phyloP scores from a whole-genome alignment of 768 basidiomycete genomes.

The Amanita muscaria region DNA sequence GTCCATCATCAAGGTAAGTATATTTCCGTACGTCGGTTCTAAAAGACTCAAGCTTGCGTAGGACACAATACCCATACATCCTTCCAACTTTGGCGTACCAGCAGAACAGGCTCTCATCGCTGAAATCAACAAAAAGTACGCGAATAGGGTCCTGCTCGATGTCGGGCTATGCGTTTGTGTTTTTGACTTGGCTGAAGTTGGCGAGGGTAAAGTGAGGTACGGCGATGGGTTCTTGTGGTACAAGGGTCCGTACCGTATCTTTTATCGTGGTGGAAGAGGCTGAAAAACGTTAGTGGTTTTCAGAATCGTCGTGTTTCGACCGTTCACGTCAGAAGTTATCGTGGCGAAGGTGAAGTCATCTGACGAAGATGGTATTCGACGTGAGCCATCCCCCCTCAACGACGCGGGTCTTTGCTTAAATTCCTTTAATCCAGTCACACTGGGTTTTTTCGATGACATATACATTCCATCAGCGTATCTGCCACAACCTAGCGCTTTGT shows the following conservation, averaged over 20 bases:
- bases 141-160: slow-evolving; percentile 84
- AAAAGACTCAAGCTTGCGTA: slow-evolving; percentile 26
- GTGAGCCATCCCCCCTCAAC: too few species aligned
- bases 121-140: slow-evolving; percentile 92
- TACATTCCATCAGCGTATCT: slow-evolving; percentile 75
- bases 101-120: slow-evolving; percentile 72
- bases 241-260: slow-evolving; percentile 49
- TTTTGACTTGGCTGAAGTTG: slow-evolving; percentile 78
- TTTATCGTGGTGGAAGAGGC: not conserved
- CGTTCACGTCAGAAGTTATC: slow-evolving; percentile 85
- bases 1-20: slow-evolving; percentile 33
- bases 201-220: slow-evolving; percentile 89
- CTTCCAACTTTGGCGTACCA: slow-evolving; percentile 74
- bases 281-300: slow-evolving; percentile 59
- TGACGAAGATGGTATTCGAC: slow-evolving; percentile 74
- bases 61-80: slow-evolving; percentile 90
- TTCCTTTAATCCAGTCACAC: slow-evolving; percentile 43
- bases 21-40: too few species aligned
- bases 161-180: slow-evolving; percentile 88
- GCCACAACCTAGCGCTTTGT: slow-evolving; percentile 79
- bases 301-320: slow-evolving; percentile 84
- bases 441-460: slow-evolving; percentile 93
- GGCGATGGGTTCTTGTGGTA: slow-evolving; percentile 96
- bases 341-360: slow-evolving; percentile 84
- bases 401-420: too few species aligned